A percentile compares a stretch with the other conserved stretches of the same genome.
Evolutionary conservation across 805 yeast species (phyloP).

Genomic region (Teunomyces tritomae): DNA sequence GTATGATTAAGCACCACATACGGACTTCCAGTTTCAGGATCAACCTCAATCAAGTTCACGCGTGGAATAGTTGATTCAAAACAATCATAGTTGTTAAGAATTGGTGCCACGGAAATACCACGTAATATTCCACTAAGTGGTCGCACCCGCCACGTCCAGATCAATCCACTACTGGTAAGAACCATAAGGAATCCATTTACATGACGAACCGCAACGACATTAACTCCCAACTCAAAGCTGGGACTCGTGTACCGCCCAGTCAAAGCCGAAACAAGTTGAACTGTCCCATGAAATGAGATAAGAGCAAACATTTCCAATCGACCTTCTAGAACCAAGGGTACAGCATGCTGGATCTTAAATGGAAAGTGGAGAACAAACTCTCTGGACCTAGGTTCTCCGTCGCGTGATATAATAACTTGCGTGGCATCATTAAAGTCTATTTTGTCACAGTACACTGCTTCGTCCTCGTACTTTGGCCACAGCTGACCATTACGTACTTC

Average conservation of each 20-base stretch:
- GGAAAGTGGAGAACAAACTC: constrained; percentile 42
- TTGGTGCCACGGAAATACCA: constrained; percentile 52
- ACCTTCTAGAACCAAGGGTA: constrained; percentile 30
- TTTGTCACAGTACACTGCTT: constrained; percentile 28
- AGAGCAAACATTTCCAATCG: constrained; percentile 46
- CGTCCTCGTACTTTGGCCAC: constrained; percentile 42
- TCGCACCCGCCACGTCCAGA: constrained; percentile 51
- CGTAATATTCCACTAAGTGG: constrained; percentile 29
- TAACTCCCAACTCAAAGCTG: constrained; percentile 50
- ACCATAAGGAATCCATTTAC: constrained; percentile 34
- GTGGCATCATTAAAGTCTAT: constrained; percentile 48
- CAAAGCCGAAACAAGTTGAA: constrained; percentile 43
- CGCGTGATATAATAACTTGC: constrained; percentile 43
- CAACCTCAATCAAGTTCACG: constrained; percentile 27
- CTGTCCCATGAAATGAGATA: constrained; percentile 57
- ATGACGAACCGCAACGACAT: constrained; percentile 39
- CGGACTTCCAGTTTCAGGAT: constrained; percentile 39
- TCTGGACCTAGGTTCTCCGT: constrained; percentile 27
- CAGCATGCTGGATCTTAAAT: constrained; percentile 48
- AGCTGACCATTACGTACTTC: constrained; percentile 43
- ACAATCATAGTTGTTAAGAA: constrained; percentile 38
- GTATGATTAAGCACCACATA: constrained; percentile 34
- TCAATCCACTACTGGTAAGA: constrained; percentile 49
- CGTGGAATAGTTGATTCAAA: constrained; percentile 6
- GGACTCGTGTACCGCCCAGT: constrained; percentile 49